These are phyloP conservation scores for Funneliformis mosseae DNA, from an alignment of 192 early-diverging fungal species.

Conservation along the genomic window DNA sequence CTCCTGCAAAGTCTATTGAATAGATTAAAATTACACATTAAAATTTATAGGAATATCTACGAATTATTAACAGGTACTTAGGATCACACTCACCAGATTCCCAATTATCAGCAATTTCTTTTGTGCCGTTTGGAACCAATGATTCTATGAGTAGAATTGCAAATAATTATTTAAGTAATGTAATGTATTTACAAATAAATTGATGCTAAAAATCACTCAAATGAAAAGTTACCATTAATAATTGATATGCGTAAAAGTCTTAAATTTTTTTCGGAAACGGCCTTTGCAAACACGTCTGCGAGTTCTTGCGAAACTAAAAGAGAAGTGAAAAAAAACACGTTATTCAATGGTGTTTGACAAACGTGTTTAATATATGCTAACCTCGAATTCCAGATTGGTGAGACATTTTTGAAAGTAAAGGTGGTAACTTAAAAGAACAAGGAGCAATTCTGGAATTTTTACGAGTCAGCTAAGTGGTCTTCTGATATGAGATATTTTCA, in stretches of 20 bases:
- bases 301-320: conserved; percentile 54
- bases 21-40: conserved; percentile 1
- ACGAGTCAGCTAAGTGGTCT: too few relatives aligned
- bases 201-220: background rate
- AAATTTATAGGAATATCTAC: background rate
- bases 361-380: conserved; percentile 18
- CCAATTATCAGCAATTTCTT: conserved; percentile 37
- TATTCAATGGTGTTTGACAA: background rate
- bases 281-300: conserved; percentile 45
- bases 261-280: conserved; percentile 38
- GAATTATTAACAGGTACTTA: background rate
- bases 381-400: conserved; percentile 61
- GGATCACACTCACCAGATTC: conserved; percentile 41
- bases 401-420: conserved; percentile 41
- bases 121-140: conserved; percentile 37
- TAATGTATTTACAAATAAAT: background rate
- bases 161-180: background rate
- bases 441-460: too few relatives aligned
- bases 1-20: conserved; percentile 52
- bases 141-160: conserved; percentile 35
- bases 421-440: background rate
- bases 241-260: conserved; percentile 55
- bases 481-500: too few relatives aligned
- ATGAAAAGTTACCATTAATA: conserved; percentile 44
- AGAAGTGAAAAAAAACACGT: background rate